phyloP scores from a whole-genome alignment of 768 basidiomycete genomes.

The Tricholomella constricta region DNA sequence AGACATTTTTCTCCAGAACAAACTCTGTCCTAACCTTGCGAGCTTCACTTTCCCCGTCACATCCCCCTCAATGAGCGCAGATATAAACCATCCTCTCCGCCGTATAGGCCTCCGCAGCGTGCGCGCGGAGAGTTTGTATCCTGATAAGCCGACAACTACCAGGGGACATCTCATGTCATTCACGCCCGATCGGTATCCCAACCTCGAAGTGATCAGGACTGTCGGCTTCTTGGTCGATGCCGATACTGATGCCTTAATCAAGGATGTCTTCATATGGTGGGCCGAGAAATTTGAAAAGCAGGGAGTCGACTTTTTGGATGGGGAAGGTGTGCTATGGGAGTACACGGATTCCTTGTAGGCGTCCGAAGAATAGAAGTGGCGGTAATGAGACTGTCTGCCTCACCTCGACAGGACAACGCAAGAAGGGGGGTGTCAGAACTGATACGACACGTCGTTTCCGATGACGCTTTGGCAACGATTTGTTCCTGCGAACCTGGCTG shows the following conservation, averaged over 20 bases:
- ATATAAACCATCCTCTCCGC: slow-evolving; percentile 39
- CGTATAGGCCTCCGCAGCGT: slow-evolving; percentile 50
- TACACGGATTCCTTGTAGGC: slow-evolving; percentile 32
- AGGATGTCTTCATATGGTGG: slow-evolving; percentile 59
- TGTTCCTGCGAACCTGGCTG: too few relatives aligned
- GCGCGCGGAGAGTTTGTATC: slow-evolving; percentile 43
- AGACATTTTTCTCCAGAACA: slow-evolving; percentile 43
- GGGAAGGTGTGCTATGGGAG: slow-evolving; percentile 55
- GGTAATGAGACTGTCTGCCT: too few relatives aligned
- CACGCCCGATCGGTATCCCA: slow-evolving; percentile 43
- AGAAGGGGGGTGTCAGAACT: too few relatives aligned
- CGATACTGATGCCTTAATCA: slow-evolving; percentile 41
- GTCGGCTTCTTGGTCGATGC: slow-evolving; percentile 51
- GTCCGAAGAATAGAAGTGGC: background rate
- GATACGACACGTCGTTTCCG: too few relatives aligned
- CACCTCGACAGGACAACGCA: too few relatives aligned
- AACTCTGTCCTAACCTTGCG: slow-evolving; percentile 46
- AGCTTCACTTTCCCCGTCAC: slow-evolving; percentile 43
- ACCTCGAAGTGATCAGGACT: slow-evolving; percentile 47
- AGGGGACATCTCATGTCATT: slow-evolving; percentile 46
- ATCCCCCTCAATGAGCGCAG: slow-evolving; percentile 31
- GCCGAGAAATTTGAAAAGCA: slow-evolving; percentile 49
- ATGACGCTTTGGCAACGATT: too few relatives aligned
- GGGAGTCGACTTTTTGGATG: slow-evolving; percentile 54
- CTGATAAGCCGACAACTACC: slow-evolving; percentile 37